phyloP scores from a whole-genome alignment of 2,329 filamentous ascomycete genomes.

The Aspergillus brunneoviolaceus region DNA sequence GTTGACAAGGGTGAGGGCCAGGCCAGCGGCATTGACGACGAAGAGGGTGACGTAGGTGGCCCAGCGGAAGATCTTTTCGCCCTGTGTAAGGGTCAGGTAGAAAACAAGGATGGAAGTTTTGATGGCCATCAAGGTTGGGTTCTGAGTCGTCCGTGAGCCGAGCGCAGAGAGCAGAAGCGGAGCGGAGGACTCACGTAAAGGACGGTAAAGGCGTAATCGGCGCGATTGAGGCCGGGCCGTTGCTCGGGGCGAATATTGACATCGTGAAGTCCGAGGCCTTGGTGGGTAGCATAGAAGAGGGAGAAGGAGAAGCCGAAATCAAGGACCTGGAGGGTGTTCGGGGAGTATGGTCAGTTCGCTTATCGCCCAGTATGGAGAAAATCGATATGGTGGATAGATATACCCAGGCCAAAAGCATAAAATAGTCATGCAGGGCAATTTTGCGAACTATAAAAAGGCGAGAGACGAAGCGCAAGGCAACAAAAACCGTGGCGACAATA shows the following conservation, averaged over 20 bases:
- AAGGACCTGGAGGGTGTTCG: constrained; percentile 32
- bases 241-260: constrained; percentile 33
- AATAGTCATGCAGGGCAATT: constrained; percentile 74
- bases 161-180: constrained; percentile 6
- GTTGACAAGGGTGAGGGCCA: constrained; percentile 80
- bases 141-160: constrained; percentile 50
- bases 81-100: constrained; percentile 78
- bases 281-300: constrained; percentile 45
- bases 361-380: background rate
- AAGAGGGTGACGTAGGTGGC: constrained; percentile 77
- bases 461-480: constrained; percentile 70
- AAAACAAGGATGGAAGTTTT: constrained; percentile 93
- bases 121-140: constrained; percentile 84
- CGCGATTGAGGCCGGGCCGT: constrained; percentile 42
- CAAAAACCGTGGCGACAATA: constrained; percentile 69
- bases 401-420: constrained; percentile 77
- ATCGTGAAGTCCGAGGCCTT: constrained; percentile 47
- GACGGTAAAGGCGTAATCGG: constrained; percentile 61
- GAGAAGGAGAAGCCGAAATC: constrained; percentile 49
- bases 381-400: constrained; percentile 13
- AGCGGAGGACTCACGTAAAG: constrained; percentile 51
- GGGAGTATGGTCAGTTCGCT: background rate
- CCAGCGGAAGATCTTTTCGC: constrained; percentile 73
- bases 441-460: constrained; percentile 70
- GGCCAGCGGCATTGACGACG: constrained; percentile 75